phyloP scores from a whole-genome alignment of 225 moss, liverwort and hornwort genomes.

The Physcomitrellopsis africana region DNA sequence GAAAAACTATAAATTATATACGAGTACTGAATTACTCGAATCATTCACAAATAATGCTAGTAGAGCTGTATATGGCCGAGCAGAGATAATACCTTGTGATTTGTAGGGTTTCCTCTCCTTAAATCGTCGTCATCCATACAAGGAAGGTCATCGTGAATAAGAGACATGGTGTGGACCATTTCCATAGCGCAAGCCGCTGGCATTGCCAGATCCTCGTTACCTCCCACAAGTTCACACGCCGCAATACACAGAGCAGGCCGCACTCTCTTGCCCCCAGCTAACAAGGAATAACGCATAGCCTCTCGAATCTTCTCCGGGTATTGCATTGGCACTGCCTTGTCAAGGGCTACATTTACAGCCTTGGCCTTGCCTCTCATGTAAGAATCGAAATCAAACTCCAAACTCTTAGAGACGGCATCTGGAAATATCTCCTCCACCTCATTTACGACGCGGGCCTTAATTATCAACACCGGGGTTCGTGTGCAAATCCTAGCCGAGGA shows the following conservation, averaged over 20 bases:
- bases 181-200: slow-evolving; percentile 69
- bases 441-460: slow-evolving; percentile 44
- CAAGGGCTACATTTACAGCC: slow-evolving; percentile 55
- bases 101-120: slow-evolving; percentile 63
- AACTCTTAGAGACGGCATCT: slow-evolving; percentile 16
- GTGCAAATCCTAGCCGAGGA: background rate
- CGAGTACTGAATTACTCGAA: too few species aligned
- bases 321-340: slow-evolving; percentile 60
- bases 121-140: slow-evolving; percentile 75
- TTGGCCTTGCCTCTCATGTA: slow-evolving; percentile 54
- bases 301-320: slow-evolving; percentile 61
- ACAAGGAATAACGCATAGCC: slow-evolving; percentile 68
- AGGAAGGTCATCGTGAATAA: slow-evolving; percentile 72
- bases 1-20: too few species aligned
- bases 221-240: slow-evolving; percentile 71
- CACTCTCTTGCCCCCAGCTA: slow-evolving; percentile 71
- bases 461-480: background rate
- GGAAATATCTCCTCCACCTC: slow-evolving; percentile 45
- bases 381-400: slow-evolving; percentile 43
- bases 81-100: slow-evolving; percentile 47
- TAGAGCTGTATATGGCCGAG: background rate
- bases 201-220: slow-evolving; percentile 59
- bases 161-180: slow-evolving; percentile 72
- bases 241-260: slow-evolving; percentile 67
- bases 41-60: too few species aligned